These are phyloP conservation scores for Xenoacremonium recifei DNA, from an alignment of 2,329 filamentous ascomycete species.

Conservation along the genomic window DNA sequence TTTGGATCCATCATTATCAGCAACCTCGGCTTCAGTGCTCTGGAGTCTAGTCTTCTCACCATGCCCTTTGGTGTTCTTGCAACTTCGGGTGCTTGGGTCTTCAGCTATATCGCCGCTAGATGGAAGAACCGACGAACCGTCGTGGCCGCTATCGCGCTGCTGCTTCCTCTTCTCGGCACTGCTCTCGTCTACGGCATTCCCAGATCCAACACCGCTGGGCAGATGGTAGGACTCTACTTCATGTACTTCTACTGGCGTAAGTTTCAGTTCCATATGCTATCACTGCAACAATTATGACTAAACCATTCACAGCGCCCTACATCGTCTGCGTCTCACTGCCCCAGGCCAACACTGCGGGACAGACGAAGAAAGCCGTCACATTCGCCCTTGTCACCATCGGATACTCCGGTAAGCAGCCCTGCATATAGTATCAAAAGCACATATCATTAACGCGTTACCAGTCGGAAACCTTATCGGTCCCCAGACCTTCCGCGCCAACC, in stretches of 20 bases:
- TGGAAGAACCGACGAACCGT: constrained; percentile 2
- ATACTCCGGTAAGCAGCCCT: too few species aligned
- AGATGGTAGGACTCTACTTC: background rate
- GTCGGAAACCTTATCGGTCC: constrained; percentile 38
- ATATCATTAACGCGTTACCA: too few species aligned
- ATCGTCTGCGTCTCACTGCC: constrained; percentile 2
- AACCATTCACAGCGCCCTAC: background rate
- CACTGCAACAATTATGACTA: too few species aligned
- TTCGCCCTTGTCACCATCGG: constrained; percentile 45
- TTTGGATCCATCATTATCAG: constrained; percentile 14
- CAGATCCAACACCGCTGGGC: background rate
- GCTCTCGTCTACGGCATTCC: constrained; percentile 2
- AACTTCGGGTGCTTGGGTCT: background rate
- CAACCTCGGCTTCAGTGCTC: constrained; percentile 7
- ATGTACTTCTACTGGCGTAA: constrained; percentile 1
- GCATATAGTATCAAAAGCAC: too few species aligned
- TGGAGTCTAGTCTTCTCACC: constrained; percentile 6
- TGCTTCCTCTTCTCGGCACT: constrained; percentile 2
- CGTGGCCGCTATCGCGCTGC: constrained; percentile 1
- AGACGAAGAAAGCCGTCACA: constrained; percentile 36
- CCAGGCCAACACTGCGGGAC: constrained; percentile 29
- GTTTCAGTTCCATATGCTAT: too few species aligned
- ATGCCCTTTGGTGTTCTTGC: constrained; percentile 11
- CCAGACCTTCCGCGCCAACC: constrained; percentile 32
- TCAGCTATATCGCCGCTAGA: constrained; percentile 1